These are phyloP conservation scores for Crucibulum laeve DNA, from an alignment of 768 basidiomycete genomes.

Conservation along the genomic window DNA sequence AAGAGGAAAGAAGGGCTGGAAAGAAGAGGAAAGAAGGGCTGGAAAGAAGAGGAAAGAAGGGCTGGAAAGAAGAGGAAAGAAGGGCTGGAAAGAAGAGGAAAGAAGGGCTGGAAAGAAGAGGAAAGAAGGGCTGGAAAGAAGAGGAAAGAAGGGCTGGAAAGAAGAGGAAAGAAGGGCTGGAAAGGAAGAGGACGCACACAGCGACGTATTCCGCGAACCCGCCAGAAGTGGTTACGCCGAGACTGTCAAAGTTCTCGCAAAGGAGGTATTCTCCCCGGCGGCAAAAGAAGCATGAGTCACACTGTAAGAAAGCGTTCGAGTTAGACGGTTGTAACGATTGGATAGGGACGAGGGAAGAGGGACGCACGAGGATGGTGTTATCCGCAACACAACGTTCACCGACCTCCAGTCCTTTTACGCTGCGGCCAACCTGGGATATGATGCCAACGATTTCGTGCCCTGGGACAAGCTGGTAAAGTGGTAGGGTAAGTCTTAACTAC, in stretches of 20 bases:
- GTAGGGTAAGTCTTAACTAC: neutral
- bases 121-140: no score
- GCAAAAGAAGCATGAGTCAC: slow-evolving; percentile 85
- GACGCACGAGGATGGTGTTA: slow-evolving; percentile 1
- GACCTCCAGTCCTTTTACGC: slow-evolving; percentile 68
- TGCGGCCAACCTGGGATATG: slow-evolving; percentile 71
- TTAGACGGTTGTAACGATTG: slow-evolving; percentile 1
- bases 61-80: no score
- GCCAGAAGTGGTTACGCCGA: slow-evolving; percentile 77
- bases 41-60: no score
- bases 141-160: no score
- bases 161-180: no score
- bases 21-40: no score
- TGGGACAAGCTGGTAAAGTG: slow-evolving; percentile 30
- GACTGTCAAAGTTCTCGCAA: slow-evolving; percentile 81
- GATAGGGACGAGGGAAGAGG: slow-evolving; percentile 3
- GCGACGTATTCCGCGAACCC: slow-evolving; percentile 89
- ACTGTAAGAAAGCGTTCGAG: slow-evolving; percentile 41
- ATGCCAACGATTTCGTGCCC: slow-evolving; percentile 57
- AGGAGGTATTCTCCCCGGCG: slow-evolving; percentile 76
- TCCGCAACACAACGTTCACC: slow-evolving; percentile 88
- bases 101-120: no score
- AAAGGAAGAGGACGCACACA: slow-evolving; percentile 49
- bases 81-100: no score
- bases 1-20: no score